These are phyloP conservation scores for Pichia exigua DNA, from an alignment of 805 yeast genomes.

Conservation along the genomic window DNA sequence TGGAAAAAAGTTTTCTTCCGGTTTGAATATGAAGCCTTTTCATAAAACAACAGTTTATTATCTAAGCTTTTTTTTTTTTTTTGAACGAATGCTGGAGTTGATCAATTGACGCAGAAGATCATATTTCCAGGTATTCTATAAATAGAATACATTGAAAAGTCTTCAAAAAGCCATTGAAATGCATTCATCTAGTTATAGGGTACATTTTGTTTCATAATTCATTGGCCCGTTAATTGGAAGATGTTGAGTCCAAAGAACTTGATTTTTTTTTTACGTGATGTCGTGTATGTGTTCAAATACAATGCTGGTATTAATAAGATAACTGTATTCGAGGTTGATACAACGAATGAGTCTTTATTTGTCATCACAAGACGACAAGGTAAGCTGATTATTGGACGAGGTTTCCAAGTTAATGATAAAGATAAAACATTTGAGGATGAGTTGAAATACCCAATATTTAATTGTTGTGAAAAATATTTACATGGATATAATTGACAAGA, in stretches of 20 bases:
- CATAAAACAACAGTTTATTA: constrained; percentile 23
- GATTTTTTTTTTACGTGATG: constrained; percentile 52
- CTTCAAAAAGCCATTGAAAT: constrained; percentile 40
- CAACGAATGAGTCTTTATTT: constrained; percentile 41
- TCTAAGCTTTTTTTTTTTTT: constrained; percentile 19
- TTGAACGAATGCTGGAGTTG: constrained; percentile 25
- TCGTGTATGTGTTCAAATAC: constrained; percentile 45
- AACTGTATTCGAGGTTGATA: constrained; percentile 20
- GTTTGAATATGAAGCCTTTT: constrained; percentile 36
- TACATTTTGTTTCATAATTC: constrained; percentile 50
- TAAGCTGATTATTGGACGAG: constrained; percentile 58
- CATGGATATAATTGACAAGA: constrained; percentile 31
- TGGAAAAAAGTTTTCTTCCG: constrained; percentile 27
- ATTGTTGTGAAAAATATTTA: constrained; percentile 35
- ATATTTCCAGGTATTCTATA: constrained; percentile 37
- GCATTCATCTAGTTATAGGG: constrained; percentile 31
- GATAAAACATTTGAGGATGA: constrained; percentile 30
- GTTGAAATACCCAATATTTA: constrained; percentile 39
- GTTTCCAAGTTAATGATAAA: constrained; percentile 17
- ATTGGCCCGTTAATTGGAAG: constrained; percentile 35
- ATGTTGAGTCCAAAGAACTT: constrained; percentile 25
- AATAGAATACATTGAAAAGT: constrained; percentile 32
- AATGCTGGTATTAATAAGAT: constrained; percentile 24
- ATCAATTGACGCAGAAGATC: constrained; percentile 5
- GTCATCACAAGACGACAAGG: constrained; percentile 66